These are phyloP conservation scores for Hypoxylon rubiginosum DNA, from an alignment of 2,329 filamentous ascomycete species.

Conservation along the genomic window DNA sequence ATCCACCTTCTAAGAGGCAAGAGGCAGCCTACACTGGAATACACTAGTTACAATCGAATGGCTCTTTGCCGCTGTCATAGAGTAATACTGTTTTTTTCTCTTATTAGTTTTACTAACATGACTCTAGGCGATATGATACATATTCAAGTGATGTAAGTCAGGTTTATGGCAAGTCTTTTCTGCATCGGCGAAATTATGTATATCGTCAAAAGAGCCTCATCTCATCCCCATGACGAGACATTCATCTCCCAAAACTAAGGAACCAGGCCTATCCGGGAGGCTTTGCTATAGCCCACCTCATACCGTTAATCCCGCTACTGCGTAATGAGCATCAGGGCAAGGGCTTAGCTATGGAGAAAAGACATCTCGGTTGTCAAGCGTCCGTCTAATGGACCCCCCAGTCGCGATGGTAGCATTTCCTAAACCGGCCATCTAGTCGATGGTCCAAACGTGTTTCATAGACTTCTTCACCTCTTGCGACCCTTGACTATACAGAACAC, in stretches of 20 bases:
- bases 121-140: slow-evolving; percentile 6
- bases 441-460: slow-evolving; percentile 53
- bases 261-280: slow-evolving; percentile 27
- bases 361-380: slow-evolving; percentile 37
- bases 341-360: slow-evolving; percentile 8
- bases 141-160: slow-evolving; percentile 18
- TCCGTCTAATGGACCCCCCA: slow-evolving; percentile 39
- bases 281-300: slow-evolving; percentile 36
- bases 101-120: neutral
- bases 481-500: slow-evolving; percentile 46
- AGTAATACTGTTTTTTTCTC: neutral
- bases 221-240: slow-evolving; percentile 3
- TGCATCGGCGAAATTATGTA: slow-evolving; percentile 6
- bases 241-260: slow-evolving; percentile 2
- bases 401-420: slow-evolving; percentile 39
- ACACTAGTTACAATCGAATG: neutral
- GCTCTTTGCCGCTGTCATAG: slow-evolving; percentile 1
- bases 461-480: slow-evolving; percentile 43
- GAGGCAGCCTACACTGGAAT: slow-evolving; percentile 7
- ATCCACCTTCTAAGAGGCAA: neutral
- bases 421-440: slow-evolving; percentile 33
- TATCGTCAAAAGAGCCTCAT: slow-evolving; percentile 28
- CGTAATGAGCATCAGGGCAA: slow-evolving; percentile 13
- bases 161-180: slow-evolving; percentile 2
- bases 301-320: slow-evolving; percentile 8